Evolutionary conservation across 2,329 filamentous ascomycete species (phyloP).

Genomic region (Ophiostoma ulmi): DNA sequence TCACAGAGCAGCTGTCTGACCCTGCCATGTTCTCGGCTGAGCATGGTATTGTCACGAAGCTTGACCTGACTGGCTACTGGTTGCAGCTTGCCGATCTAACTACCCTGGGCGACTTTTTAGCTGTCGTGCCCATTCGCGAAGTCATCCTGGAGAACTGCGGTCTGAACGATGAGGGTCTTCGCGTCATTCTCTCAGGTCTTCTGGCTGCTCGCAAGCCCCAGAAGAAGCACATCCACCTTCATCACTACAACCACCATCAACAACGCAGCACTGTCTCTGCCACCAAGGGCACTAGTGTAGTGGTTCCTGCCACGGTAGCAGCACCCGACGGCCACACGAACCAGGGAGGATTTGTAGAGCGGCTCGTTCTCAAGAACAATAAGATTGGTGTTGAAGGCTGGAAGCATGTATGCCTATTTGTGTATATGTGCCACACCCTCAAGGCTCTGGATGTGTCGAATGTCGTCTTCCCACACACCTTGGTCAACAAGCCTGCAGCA

Average conservation of each 20-base stretch:
- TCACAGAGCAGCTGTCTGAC: slow-evolving; percentile 79
- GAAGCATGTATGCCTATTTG: slow-evolving; percentile 83
- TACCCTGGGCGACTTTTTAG: slow-evolving; percentile 88
- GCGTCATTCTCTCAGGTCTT: slow-evolving; percentile 80
- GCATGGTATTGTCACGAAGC: slow-evolving; percentile 70
- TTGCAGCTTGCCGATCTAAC: slow-evolving; percentile 78
- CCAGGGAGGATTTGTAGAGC: slow-evolving; percentile 73
- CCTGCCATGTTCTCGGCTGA: slow-evolving; percentile 60
- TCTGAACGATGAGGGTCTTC: slow-evolving; percentile 77
- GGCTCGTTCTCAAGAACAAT: slow-evolving; percentile 85
- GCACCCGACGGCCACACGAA: slow-evolving; percentile 39
- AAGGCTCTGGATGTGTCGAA: slow-evolving; percentile 83
- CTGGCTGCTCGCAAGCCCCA: slow-evolving; percentile 69
- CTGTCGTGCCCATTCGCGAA: slow-evolving; percentile 84
- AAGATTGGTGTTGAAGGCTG: slow-evolving; percentile 83
- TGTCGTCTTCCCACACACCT: slow-evolving; percentile 62
- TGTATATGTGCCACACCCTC: slow-evolving; percentile 82
- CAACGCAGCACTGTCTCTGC: slow-evolving; percentile 22
- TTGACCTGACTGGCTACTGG: slow-evolving; percentile 80
- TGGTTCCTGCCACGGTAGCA: slow-evolving; percentile 27
- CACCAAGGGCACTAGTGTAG: slow-evolving; percentile 29
- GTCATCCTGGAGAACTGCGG: slow-evolving; percentile 82
- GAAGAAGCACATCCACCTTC: slow-evolving; percentile 45
- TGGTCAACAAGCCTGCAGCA: slow-evolving; percentile 22
- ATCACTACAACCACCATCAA: slow-evolving; percentile 22